Percentiles rank a stretch among this genome's conserved stretches.
phyloP scores from a whole-genome alignment of 768 basidiomycete genomes.

The Cystoderma amianthinum region DNA sequence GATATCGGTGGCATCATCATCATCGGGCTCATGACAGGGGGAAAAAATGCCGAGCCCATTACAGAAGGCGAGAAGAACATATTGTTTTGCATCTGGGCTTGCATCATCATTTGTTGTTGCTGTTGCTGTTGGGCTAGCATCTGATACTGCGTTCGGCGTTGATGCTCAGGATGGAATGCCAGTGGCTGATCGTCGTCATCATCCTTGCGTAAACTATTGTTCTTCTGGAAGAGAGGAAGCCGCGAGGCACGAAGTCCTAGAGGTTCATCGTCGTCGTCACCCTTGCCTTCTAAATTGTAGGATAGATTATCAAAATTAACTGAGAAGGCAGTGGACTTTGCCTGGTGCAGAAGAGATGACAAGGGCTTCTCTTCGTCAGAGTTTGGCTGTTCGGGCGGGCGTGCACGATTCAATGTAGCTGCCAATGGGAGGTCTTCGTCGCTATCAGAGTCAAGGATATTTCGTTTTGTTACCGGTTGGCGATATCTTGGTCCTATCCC shows the following conservation, averaged over 20 bases:
- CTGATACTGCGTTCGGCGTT: constrained; percentile 64
- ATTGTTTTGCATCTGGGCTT: constrained; percentile 67
- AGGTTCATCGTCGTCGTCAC: constrained; percentile 66
- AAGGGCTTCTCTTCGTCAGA: constrained; percentile 76
- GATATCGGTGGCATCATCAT: constrained; percentile 39
- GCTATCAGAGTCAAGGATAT: constrained; percentile 43
- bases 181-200: constrained; percentile 70
- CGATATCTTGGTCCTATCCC: constrained; percentile 51
- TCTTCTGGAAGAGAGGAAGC: constrained; percentile 12
- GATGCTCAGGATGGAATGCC: constrained; percentile 73
- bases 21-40: constrained; percentile 39
- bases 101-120: constrained; percentile 67
- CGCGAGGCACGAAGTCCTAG: constrained; percentile 64
- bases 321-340: constrained; percentile 29
- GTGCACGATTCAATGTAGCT: constrained; percentile 50
- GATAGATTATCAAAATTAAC: constrained; percentile 29
- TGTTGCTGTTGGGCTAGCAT: constrained; percentile 48
- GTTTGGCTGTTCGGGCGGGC: constrained; percentile 45
- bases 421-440: constrained; percentile 80
- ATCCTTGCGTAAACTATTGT: constrained; percentile 16
- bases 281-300: constrained; percentile 23
- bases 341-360: constrained; percentile 46
- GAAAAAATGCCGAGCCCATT: constrained; percentile 70
- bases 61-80: constrained; percentile 69
- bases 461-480: constrained; percentile 15